Evolutionary conservation across 805 yeast species (phyloP), one percentile per base, ranked within the genome.

Genomic region (Candida dajiaensis): DNA sequence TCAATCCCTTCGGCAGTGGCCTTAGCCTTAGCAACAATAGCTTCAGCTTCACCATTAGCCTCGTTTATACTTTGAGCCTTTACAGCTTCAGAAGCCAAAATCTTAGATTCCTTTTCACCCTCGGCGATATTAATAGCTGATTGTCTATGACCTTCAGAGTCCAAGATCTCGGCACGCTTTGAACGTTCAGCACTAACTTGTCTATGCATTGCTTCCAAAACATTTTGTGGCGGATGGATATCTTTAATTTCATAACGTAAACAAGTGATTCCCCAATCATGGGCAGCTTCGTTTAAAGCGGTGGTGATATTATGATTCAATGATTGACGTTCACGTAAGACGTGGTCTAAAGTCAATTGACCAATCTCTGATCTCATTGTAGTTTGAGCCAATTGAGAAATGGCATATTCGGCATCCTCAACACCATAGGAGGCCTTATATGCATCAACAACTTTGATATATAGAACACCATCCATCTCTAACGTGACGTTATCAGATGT

Each of bases 301-400:
- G 71, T 60, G 46, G 89, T 86, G 64, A 87, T 87, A 67, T 85
- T 84, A 53, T 66, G 64, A 65, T 87, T 87, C 55, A 87, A 73
- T 28, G 75, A 60, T 61, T 84, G 90, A 64, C 95, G 76, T 64
- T 87, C 95, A 50, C 80, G 74, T 54, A 87, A 71, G 16, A 86
- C 95, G 41, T 82, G 79, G 62, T 88, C 95, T 56, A 87, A 73
- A 3, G 89, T 74, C 70, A 87, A 69, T 53, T 85, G 87, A 43
- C 96, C 95, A 59, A 87, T 87, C 64, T 87, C 96, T 1, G 89
- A 81, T 58, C 96, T 73, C 96, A 87, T 87, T 13, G 95, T 85
- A 11, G 96, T 88, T 64, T 87, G 95, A 0, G 95, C 95, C 53
- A 88, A 74, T 65, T 88, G 95, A 37, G 85, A 73, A 45, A 88